Percentiles rank a stretch among this genome's conserved stretches.
phyloP scores from a whole-genome alignment of 1,139 yeast species.

The Candida sp. region DNA sequence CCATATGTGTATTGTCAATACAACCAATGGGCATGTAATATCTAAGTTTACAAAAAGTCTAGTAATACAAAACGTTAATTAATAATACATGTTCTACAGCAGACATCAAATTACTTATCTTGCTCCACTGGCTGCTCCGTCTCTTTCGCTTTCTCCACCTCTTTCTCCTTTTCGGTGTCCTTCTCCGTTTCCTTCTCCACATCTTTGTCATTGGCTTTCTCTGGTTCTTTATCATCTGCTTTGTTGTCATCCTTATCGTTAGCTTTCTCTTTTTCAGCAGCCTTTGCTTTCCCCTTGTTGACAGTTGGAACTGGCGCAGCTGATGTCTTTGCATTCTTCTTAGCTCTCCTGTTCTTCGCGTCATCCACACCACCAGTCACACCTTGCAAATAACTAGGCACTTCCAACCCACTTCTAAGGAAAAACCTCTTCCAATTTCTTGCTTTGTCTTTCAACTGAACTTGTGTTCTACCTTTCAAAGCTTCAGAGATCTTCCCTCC shows the following conservation, averaged over 20 bases:
- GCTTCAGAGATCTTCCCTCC: conserved; percentile 89
- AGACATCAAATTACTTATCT: neutral
- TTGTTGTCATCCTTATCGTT: conserved; percentile 3
- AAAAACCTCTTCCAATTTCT: conserved; percentile 92
- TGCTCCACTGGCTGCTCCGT: neutral
- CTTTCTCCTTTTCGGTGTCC: neutral
- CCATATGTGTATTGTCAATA: too few species aligned
- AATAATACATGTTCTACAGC: neutral
- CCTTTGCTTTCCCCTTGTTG: conserved; percentile 10
- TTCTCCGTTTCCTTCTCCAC: neutral
- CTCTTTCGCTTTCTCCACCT: neutral
- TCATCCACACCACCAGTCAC: conserved; percentile 86
- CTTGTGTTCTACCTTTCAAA: conserved; percentile 84
- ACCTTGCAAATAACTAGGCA: conserved; percentile 77
- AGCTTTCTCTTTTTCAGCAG: neutral
- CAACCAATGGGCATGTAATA: too few species aligned
- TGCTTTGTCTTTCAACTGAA: conserved; percentile 94
- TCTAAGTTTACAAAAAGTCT: neutral
- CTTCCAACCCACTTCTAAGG: conserved; percentile 68
- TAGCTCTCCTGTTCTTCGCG: conserved; percentile 24
- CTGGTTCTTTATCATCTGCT: neutral
- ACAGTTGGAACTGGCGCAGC: conserved; percentile 43
- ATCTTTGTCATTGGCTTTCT: neutral
- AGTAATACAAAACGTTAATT: neutral
- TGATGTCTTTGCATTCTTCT: conserved; percentile 40